Evolutionary conservation across 371 early-diverging fungal species (phyloP).

Genomic region (Mucor velutinosus): DNA sequence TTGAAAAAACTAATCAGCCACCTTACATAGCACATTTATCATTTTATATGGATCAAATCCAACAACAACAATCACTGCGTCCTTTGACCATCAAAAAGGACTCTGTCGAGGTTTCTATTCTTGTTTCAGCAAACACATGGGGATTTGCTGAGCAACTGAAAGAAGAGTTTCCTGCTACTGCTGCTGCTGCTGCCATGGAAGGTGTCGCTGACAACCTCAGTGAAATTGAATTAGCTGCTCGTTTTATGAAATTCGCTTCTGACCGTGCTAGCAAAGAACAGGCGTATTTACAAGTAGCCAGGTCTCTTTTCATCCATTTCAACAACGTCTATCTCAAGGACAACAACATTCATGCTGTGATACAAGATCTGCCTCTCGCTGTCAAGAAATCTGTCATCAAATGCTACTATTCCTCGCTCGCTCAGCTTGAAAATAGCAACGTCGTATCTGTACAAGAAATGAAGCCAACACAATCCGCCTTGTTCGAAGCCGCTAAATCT

Average conservation of each 20-base stretch:
- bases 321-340: slow-evolving; percentile 72
- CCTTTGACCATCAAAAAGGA: slow-evolving; percentile 83
- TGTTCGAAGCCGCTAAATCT: slow-evolving; percentile 65
- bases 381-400: slow-evolving; percentile 69
- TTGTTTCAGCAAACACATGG: slow-evolving; percentile 86
- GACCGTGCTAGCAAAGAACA: slow-evolving; percentile 59
- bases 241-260: slow-evolving; percentile 73
- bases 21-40: slow-evolving; percentile 8
- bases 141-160: slow-evolving; percentile 86
- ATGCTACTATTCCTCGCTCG: slow-evolving; percentile 80
- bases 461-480: slow-evolving; percentile 57
- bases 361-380: slow-evolving; percentile 58
- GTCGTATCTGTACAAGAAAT: slow-evolving; percentile 45
- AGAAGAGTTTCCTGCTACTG: slow-evolving; percentile 69
- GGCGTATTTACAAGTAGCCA: slow-evolving; percentile 72
- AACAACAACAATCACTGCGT: slow-evolving; percentile 58
- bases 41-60: slow-evolving; percentile 14
- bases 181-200: neutral
- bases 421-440: slow-evolving; percentile 57
- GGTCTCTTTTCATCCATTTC: slow-evolving; percentile 79
- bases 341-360: slow-evolving; percentile 87
- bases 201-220: slow-evolving; percentile 55
- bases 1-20: slow-evolving; percentile 2
- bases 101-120: slow-evolving; percentile 78
- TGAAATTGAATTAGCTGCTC: slow-evolving; percentile 76